phyloP scores from a whole-genome alignment of 805 yeast species.

The Suhomyces prunicola region DNA sequence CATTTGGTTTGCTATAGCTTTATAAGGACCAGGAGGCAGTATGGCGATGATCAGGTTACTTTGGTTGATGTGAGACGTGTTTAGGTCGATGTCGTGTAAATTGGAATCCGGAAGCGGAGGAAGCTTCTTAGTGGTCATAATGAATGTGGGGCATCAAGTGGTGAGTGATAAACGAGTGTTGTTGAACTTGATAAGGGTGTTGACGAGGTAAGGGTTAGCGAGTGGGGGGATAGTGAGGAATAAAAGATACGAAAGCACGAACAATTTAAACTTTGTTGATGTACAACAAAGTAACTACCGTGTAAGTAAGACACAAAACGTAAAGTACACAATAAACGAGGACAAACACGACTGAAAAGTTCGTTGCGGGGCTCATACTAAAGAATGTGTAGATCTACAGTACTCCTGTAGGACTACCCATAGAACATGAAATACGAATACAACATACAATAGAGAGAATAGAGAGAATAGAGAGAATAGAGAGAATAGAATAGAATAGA shows the following conservation, averaged over 20 bases:
- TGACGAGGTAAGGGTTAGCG: not conserved
- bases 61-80: not conserved
- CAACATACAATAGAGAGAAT: too few species aligned
- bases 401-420: too few species aligned
- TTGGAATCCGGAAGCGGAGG: constrained; percentile 2
- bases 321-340: not conserved
- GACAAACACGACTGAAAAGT: constrained; percentile 2
- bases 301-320: not conserved
- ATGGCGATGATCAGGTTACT: not conserved
- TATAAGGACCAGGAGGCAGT: not conserved
- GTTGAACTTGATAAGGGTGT: too few species aligned
- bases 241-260: not conserved
- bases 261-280: not conserved
- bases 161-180: not conserved
- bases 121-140: constrained; percentile 5
- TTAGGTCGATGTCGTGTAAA: not conserved
- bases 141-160: not conserved
- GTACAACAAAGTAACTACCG: not conserved
- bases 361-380: not conserved
- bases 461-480: too few species aligned
- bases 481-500: too few species aligned
- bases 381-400: too few species aligned
- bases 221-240: not conserved
- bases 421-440: too few species aligned
- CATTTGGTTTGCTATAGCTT: not conserved